phyloP scores from a whole-genome alignment of 73 alveolate species.

The Symbiodinium pilosum region DNA sequence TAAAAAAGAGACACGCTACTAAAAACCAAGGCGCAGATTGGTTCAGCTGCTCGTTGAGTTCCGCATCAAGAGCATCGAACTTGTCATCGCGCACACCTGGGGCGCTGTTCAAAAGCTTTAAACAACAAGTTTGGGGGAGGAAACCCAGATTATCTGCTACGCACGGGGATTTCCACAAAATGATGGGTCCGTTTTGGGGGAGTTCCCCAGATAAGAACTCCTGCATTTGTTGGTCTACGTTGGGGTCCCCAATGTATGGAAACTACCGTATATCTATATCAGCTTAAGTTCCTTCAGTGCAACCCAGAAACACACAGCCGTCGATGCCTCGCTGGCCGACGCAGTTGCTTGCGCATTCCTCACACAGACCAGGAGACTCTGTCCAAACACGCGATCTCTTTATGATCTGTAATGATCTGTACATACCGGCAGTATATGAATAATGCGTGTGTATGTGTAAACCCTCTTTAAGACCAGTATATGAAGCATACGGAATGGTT shows the following conservation, averaged over 20 bases:
- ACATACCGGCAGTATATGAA: no score
- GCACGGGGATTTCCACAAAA: not conserved
- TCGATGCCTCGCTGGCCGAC: not conserved
- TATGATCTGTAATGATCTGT: no score
- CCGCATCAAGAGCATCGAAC: constrained; percentile 62
- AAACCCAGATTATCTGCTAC: not conserved
- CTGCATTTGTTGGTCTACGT: no score
- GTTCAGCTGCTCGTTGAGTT: constrained; percentile 26
- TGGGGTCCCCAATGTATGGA: no score
- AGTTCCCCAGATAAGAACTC: not conserved
- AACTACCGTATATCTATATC: no score
- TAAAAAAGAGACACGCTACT: no score
- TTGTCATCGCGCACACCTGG: constrained; percentile 29
- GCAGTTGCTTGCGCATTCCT: not conserved
- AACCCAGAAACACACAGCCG: not conserved
- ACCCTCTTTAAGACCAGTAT: no score
- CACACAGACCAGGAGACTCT: no score
- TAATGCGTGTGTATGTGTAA: no score
- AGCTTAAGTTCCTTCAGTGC: no score
- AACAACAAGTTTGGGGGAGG: not conserved
- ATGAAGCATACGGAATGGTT: no score
- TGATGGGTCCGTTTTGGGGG: not conserved
- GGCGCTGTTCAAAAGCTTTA: not conserved
- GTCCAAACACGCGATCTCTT: no score
- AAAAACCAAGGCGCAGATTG: not conserved